These are phyloP conservation scores for Aspergillus sp. DNA, from an alignment of 2,329 filamentous ascomycete genomes.

Conservation along the genomic window DNA sequence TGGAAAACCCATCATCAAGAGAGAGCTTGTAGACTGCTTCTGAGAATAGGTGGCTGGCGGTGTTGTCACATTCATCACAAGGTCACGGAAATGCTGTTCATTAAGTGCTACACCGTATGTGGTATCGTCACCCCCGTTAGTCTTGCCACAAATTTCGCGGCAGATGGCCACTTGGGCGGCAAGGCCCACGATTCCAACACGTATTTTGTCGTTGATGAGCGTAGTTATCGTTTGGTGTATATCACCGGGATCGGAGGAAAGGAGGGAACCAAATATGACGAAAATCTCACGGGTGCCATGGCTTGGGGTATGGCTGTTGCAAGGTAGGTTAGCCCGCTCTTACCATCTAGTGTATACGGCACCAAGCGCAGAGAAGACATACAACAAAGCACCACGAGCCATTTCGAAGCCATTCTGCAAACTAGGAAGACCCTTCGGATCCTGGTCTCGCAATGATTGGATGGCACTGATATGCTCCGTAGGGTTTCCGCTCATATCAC, in stretches of 20 bases:
- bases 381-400: constrained; percentile 88
- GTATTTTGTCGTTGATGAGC: constrained; percentile 79
- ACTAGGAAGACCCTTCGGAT: constrained; percentile 74
- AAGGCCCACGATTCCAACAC: constrained; percentile 85
- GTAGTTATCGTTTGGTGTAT: constrained; percentile 85
- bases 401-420: constrained; percentile 96
- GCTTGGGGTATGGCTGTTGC: constrained; percentile 74
- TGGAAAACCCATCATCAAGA: constrained; percentile 98
- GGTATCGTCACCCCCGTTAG: constrained; percentile 72
- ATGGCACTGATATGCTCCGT: constrained; percentile 82
- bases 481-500: constrained; percentile 88
- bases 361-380: constrained; percentile 31
- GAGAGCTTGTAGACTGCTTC: constrained; percentile 52
- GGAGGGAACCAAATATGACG: constrained; percentile 85
- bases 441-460: constrained; percentile 64
- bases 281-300: constrained; percentile 94
- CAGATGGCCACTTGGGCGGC: constrained; percentile 92
- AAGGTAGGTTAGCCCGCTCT: constrained; percentile 4
- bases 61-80: constrained; percentile 86
- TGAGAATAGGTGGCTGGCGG: constrained; percentile 76
- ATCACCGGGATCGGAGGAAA: constrained; percentile 90
- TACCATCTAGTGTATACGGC: not conserved
- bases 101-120: constrained; percentile 84
- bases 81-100: constrained; percentile 81
- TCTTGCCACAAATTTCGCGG: constrained; percentile 81